Conservation (phyloP, 2,329 filamentous ascomycete species). For the Thielaviopsis populi region DNA sequence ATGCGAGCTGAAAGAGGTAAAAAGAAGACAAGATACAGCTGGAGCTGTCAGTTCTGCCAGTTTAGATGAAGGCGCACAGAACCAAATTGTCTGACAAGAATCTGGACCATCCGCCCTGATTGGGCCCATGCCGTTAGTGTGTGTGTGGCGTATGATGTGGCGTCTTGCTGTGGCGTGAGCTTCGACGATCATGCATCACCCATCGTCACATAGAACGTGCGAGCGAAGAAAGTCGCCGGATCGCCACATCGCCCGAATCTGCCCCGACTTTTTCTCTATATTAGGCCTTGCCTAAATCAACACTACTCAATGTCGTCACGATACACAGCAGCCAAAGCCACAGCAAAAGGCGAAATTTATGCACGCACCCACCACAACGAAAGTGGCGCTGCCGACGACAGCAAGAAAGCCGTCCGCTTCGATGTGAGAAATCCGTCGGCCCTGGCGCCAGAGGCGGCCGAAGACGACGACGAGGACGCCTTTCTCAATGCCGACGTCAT, state of each 20-base stretch:
- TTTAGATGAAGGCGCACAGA: no score
- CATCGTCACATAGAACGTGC: not conserved
- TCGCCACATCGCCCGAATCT: not conserved
- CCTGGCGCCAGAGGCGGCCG: conserved; percentile 65
- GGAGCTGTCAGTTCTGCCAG: no score
- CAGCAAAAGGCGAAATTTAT: conserved; percentile 69
- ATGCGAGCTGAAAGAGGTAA: no score
- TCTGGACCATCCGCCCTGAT: no score
- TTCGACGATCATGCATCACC: not conserved
- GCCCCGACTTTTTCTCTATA: not conserved
- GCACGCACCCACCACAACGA: conserved; percentile 57
- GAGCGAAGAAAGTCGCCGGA: not conserved
- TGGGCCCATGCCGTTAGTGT: not conserved
- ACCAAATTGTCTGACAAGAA: no score
- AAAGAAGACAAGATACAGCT: no score
- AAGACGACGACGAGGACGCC: conserved; percentile 44
- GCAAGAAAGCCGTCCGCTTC: conserved; percentile 59
- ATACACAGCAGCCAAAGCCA: conserved; percentile 57
- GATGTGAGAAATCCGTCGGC: conserved; percentile 90
- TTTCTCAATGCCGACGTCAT: conserved; percentile 88
- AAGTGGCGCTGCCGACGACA: conserved; percentile 30
- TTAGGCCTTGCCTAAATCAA: not conserved
- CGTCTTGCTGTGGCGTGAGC: not conserved
- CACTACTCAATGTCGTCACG: conserved; percentile 36
- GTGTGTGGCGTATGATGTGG: not conserved